Conservation (phyloP, 2,329 filamentous ascomycete species). For the Penicillium sclerotigenum region DNA sequence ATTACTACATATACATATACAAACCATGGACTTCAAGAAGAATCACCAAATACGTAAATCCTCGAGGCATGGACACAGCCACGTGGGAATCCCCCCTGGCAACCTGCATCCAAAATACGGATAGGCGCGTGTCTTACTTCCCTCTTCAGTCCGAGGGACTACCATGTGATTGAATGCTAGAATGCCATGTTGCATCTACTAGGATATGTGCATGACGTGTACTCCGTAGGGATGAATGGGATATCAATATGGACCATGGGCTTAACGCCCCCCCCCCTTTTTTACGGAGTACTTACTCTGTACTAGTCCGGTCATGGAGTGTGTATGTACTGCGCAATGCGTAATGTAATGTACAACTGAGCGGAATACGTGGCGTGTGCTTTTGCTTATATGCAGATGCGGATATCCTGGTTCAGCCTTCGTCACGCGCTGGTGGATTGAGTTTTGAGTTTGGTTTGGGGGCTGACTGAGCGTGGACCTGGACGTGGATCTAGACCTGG, state of each 20-base stretch:
- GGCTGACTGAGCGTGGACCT: not conserved
- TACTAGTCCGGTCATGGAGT: not conserved
- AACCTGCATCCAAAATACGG: constrained; percentile 2
- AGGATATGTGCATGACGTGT: not conserved
- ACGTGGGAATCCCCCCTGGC: constrained; percentile 5
- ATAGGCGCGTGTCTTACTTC: not conserved
- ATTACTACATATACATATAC: not conserved
- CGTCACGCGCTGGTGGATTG: not conserved
- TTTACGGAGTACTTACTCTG: too few relatives aligned
- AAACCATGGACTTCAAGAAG: too few relatives aligned
- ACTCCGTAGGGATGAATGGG: not conserved
- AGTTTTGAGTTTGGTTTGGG: not conserved
- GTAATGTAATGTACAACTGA: not conserved
- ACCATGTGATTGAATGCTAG: not conserved
- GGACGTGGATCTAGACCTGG: not conserved
- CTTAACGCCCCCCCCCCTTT: not conserved
- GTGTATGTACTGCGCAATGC: not conserved
- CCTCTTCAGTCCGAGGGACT: not conserved
- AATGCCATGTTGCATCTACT: not conserved
- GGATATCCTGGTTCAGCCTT: not conserved
- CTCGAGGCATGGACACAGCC: constrained; percentile 1
- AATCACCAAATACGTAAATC: not conserved
- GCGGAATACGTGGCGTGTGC: not conserved
- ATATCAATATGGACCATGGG: not conserved
- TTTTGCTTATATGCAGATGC: not conserved